Base-by-base conservation (phyloP, 2,329 filamentous ascomycete genomes). In the Colletotrichum lentis region DNA sequence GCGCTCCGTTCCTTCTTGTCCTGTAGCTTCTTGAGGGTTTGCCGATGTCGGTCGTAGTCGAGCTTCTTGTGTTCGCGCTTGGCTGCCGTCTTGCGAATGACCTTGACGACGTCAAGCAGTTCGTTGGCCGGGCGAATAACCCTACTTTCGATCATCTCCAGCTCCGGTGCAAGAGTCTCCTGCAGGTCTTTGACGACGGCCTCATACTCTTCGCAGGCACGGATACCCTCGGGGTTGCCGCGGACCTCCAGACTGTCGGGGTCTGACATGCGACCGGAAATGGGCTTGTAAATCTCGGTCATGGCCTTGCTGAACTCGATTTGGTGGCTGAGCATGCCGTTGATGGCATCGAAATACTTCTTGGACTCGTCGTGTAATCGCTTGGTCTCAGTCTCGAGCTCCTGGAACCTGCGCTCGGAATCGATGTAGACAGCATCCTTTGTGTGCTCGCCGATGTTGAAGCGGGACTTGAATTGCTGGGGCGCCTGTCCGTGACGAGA, bases 31-130 rank as follows among this genome's bases (percentile, higher is more conserved):
- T 98, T 99, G 72, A 97, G 84, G 0, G 90, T 85, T 47, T 90
- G 84, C 59, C 90, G 89, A 80, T 94, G 94, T 69, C 95, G 91
- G 78, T 99, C 96, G 78, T 94, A 97, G 80, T 99, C 96, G 66
- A 99, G 86, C 79, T 97, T 92, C 82, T 99, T 99, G 85, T 98
- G 96, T 76, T 98, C 92, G 75, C 96, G 92, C 85, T 99, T 99
- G 70, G 88, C 79, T 12, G 90, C 88, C 22, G 91, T 89, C 81
- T 99, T 99, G 71, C 93, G 91, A 76, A 98, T 96, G 53, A 93
- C 89, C 81, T 98, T 98, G 84, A 99, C 93, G 71, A 99, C 92
- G 74, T 96, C 94, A 71, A 97, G 85, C 70, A 99, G 86, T 80
- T 99, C 94, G 76, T 96, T 93, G 11, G 96, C 95, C 3, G 96